Evolutionary conservation across 2,329 filamentous ascomycete species (phyloP), one percentile per base, ranked within the genome.

Genomic region (Paraphoma chrysanthemicola): DNA sequence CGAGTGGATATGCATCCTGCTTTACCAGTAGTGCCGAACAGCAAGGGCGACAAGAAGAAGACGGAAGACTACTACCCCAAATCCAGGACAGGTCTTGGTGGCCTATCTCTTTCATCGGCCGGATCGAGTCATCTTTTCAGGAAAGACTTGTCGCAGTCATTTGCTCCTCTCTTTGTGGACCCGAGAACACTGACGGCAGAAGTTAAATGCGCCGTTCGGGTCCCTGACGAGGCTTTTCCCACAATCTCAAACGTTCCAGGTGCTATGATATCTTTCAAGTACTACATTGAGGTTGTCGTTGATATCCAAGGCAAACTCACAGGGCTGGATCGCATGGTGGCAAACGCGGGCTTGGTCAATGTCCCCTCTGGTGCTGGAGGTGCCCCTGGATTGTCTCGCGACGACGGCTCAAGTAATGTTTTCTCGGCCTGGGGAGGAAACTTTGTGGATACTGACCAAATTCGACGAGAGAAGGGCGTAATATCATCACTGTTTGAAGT

Each of bases 201-300:
- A 44, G 87, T 98, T 42, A 95, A 89, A 14, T 90, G 93, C 4
- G 90, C 90, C 3, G 87, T 99, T 14, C 88, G 92, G 64, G 86
- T 98, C 2, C 95, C 95, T 0, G 92, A 96, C 61, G 92, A 97
- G 69, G 88, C 88, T 0, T 98, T 98, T 66, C 94, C 95, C 0
- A 97, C 93, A 2, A 98, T 98, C 60, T 88, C 88, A 29, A 89
- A 89, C 52, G 92, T 97, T 0, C 95, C 95, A 0, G 93, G 94
- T 3, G 89, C 91, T 33, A 95, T 98, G 88, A 95, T 99, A 63
- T 93, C 89, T 67, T 98, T 99, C 80, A 92, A 90, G 65, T 98
- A 99, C 71, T 91, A 93, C 64, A 85, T 97, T 17, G 95, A 99
- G 76, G 91, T 97, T 2, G 89, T 98, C 29, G 87, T 97, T 18